A percentile compares a stretch with the other conserved stretches of the same genome.
phyloP scores from a whole-genome alignment of 139 green algal species.

The Asterochloris erici region DNA sequence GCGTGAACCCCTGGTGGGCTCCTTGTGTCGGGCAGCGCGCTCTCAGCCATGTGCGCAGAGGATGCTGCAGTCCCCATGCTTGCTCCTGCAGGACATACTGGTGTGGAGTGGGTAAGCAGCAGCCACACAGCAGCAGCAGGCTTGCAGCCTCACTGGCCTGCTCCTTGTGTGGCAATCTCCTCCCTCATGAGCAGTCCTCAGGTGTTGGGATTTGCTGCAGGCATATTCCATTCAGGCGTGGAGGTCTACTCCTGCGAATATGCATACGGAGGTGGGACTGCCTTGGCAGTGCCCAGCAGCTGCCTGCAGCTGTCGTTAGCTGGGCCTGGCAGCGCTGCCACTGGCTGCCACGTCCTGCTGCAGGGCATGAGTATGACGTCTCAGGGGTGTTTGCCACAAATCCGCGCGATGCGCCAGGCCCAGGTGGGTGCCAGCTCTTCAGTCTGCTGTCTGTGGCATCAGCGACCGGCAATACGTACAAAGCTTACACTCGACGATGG shows the following conservation, averaged over 20 bases:
- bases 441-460: neutral
- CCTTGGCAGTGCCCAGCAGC: neutral
- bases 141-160: neutral
- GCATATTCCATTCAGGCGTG: conserved; percentile 85
- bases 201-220: conserved; percentile 8
- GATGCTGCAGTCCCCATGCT: neutral
- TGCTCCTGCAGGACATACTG: conserved; percentile 1
- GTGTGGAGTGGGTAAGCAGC: conserved; percentile 6
- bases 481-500: too few relatives aligned
- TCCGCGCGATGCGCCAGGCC: conserved; percentile 73
- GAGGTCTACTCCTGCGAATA: conserved; percentile 87
- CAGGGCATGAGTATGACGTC: conserved; percentile 70
- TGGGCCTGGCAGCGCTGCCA: neutral
- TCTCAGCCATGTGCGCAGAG: neutral
- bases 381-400: conserved; percentile 87
- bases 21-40: neutral
- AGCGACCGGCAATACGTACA: neutral
- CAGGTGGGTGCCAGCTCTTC: conserved; percentile 30
- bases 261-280: conserved; percentile 69
- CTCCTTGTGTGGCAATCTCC: neutral
- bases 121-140: neutral
- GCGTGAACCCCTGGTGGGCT: conserved; percentile 64
- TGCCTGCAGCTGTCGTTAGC: neutral
- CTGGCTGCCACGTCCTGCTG: neutral
- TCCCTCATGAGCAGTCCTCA: too few relatives aligned